A percentile compares a stretch with the other conserved stretches of the same genome.
These are phyloP conservation scores for Knufia fluminis DNA, from an alignment of 2,329 filamentous ascomycete genomes.

Conservation along the genomic window DNA sequence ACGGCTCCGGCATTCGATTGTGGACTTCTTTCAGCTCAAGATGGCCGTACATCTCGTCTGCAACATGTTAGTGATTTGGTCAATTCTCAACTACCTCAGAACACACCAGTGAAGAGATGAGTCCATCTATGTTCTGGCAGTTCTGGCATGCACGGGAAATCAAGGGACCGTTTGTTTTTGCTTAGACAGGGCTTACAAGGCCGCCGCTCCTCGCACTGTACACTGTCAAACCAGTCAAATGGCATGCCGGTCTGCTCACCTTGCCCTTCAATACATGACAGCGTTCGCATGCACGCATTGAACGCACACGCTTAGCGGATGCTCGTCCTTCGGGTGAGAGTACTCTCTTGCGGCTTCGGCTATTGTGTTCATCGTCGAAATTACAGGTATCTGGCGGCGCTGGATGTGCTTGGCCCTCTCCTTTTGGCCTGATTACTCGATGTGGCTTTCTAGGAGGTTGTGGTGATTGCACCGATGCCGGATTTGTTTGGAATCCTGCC, in stretches of 20 bases:
- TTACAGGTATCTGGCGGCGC: constrained; percentile 5
- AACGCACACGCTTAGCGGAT: not conserved
- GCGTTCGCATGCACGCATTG: constrained; percentile 4
- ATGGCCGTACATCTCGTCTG: constrained; percentile 7
- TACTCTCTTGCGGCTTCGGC: not conserved
- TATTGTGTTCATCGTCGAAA: not conserved
- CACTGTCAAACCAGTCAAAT: not conserved
- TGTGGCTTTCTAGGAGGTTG: not conserved
- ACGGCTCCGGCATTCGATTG: constrained; percentile 1
- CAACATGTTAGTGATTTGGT: not conserved
- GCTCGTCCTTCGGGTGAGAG: not conserved
- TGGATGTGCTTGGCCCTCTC: not conserved
- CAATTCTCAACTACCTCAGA: not conserved
- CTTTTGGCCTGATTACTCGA: not conserved
- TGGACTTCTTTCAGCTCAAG: not conserved
- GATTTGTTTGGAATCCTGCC: not conserved
- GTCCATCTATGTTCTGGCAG: not conserved
- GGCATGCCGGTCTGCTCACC: not conserved
- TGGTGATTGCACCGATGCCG: not conserved
- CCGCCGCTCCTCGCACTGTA: not conserved
- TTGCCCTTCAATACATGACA: constrained; percentile 3
- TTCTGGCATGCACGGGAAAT: constrained; percentile 2
- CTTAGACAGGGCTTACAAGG: constrained; percentile 1
- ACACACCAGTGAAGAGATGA: constrained; percentile 3
- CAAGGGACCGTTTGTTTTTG: not conserved